Base-by-base conservation (phyloP, 1,284 basidiomycete species). In the Sporisorium scitamineum region DNA sequence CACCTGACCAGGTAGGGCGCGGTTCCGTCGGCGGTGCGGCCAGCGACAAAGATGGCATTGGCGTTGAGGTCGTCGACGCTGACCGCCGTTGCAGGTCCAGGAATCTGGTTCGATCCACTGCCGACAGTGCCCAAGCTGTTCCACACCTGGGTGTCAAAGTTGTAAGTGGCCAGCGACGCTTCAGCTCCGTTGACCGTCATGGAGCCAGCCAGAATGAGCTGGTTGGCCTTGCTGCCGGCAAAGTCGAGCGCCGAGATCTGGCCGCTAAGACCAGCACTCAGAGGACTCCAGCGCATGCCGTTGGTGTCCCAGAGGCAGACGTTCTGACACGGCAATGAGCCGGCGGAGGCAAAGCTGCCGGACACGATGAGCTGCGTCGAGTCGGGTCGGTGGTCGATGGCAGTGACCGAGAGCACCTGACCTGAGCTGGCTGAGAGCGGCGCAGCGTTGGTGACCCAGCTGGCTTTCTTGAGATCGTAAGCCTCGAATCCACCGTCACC, bases 51-150 rank as follows among this genome's bases (percentile, higher is more conserved):
- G 76, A 98, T 90, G 80, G 92, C 95, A 76, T 90, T 92, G 0
- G 87, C 86, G 83, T 97, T 94, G 32, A 90, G 89, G 76, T 92
- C 88, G 85, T 98, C 93, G 57, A 95, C 91, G 61, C 92, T 92
- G 56, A 97, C 86, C 14, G 96, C 94, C 9, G 94, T 92, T 0
- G 95, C 93, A 1, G 94, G 94, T 2, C 96, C 96, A 48, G 94
- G 93, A 16, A 97, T 88, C 54, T 90, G 88, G 14, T 86, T 86
- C 13, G 78, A 54, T 45, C 89, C 86, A 45, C 87, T 85, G 11
- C 94, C 94, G 24, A 98, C 86, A 7, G 90, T 84, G n/a, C 88
- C 87, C 93, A 95, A 97, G 27, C 51, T 53, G 29, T 63, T 52
- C 78, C 77, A 81, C 0, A 90, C 90, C 61, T 79, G 82, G 76